These are phyloP conservation scores for Cucurbitaria berberidis DNA, from an alignment of 2,329 filamentous ascomycete genomes.

Conservation along the genomic window DNA sequence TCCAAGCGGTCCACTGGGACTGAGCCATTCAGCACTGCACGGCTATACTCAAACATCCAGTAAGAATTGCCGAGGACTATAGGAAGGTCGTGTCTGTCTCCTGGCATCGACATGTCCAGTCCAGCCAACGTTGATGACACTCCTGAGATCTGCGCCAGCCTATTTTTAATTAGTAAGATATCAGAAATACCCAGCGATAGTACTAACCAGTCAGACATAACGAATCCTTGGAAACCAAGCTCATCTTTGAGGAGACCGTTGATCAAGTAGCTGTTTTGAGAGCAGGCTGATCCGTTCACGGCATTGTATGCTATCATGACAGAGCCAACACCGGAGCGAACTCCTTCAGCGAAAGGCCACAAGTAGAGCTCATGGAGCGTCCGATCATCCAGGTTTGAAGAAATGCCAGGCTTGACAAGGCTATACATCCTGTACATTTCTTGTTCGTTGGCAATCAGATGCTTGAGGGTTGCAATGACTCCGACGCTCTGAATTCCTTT, in stretches of 20 bases:
- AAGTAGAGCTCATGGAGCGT: slow-evolving; percentile 80
- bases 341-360: slow-evolving; percentile 83
- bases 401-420: slow-evolving; percentile 43
- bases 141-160: slow-evolving; percentile 82
- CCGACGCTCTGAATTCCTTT: slow-evolving; percentile 74
- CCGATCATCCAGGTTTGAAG: slow-evolving; percentile 74
- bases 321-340: slow-evolving; percentile 76
- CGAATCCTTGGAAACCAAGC: slow-evolving; percentile 83
- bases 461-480: slow-evolving; percentile 74
- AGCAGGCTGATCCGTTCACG: slow-evolving; percentile 62
- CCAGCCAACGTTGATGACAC: slow-evolving; percentile 80
- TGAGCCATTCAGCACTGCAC: slow-evolving; percentile 79
- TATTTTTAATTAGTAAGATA: too few relatives aligned
- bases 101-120: slow-evolving; percentile 81
- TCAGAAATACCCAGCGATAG: too few relatives aligned
- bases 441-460: slow-evolving; percentile 79
- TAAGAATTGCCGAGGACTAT: slow-evolving; percentile 53
- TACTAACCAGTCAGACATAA: slow-evolving; percentile 94
- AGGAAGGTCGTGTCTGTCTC: slow-evolving; percentile 64
- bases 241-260: slow-evolving; percentile 88
- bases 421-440: slow-evolving; percentile 56
- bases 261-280: slow-evolving; percentile 77
- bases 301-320: slow-evolving; percentile 82
- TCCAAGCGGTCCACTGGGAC: slow-evolving; percentile 82
- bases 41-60: slow-evolving; percentile 77